phyloP scores from a whole-genome alignment of 192 early-diverging fungal species.

The Chytriomyces sp. region DNA sequence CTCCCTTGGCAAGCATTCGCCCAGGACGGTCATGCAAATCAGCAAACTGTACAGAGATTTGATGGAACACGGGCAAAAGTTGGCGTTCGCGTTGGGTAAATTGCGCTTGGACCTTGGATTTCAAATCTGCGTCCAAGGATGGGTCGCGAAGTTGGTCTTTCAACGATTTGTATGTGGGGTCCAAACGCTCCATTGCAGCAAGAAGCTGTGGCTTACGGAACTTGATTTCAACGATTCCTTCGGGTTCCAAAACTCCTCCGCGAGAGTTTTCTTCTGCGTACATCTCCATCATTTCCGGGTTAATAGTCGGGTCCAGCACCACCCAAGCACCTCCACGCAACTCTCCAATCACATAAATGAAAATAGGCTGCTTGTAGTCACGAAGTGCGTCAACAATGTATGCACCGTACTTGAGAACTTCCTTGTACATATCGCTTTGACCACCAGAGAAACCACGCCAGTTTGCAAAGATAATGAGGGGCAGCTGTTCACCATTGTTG shows the following conservation, averaged over 20 bases:
- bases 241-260: conserved; percentile 95
- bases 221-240: conserved; percentile 98
- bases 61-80: conserved; percentile 89
- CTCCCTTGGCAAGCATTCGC: conserved; percentile 95
- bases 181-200: conserved; percentile 91
- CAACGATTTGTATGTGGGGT: conserved; percentile 74
- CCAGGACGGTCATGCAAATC: conserved; percentile 96
- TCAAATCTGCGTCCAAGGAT: conserved; percentile 63
- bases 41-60: conserved; percentile 93
- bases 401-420: conserved; percentile 95
- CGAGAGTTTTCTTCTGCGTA: conserved; percentile 90
- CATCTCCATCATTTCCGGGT: conserved; percentile 99
- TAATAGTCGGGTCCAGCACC: conserved; percentile 95
- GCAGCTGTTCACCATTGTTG: conserved; percentile 97
- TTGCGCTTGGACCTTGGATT: conserved; percentile 68
- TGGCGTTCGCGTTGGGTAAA: conserved; percentile 85
- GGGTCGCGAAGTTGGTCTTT: conserved; percentile 58
- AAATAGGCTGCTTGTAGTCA: conserved; percentile 97
- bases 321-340: conserved; percentile 99
- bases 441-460: conserved; percentile 99
- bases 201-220: conserved; percentile 92
- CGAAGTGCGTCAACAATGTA: conserved; percentile 95
- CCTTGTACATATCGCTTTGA: conserved; percentile 98
- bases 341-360: conserved; percentile 97
- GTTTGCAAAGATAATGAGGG: conserved; percentile 99